These are phyloP conservation scores for Corynascus novoguineensis DNA, from an alignment of 495 filamentous ascomycete genomes.

Conservation along the genomic window DNA sequence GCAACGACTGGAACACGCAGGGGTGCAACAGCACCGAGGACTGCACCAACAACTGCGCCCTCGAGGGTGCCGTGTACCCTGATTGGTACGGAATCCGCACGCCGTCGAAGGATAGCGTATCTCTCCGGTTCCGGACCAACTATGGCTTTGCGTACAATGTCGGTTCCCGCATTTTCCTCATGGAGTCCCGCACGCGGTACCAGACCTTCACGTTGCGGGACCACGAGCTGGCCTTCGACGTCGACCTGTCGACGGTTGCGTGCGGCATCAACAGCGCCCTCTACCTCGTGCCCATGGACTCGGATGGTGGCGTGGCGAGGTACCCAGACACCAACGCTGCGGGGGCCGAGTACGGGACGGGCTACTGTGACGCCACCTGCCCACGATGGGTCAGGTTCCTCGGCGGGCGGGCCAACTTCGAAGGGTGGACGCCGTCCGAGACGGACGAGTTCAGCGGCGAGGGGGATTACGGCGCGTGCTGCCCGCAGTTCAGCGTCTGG, in stretches of 20 bases:
- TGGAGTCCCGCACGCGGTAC: conserved; percentile 44
- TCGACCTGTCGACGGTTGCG: conserved; percentile 42
- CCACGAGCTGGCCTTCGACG: conserved; percentile 53
- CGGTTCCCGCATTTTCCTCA: conserved; percentile 48
- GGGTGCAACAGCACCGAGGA: conserved; percentile 31
- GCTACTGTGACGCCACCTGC: conserved; percentile 54
- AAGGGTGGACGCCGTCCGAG: conserved; percentile 49
- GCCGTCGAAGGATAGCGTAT: conserved; percentile 34
- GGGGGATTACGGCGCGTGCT: conserved; percentile 50
- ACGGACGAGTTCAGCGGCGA: background rate
- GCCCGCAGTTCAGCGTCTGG: conserved; percentile 62
- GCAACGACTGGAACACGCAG: conserved; percentile 33
- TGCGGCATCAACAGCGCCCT: conserved; percentile 53
- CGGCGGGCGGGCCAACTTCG: conserved; percentile 47
- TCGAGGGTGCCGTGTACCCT: conserved; percentile 43
- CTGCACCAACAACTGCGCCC: conserved; percentile 38
- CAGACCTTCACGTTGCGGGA: conserved; percentile 48
- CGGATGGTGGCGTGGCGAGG: conserved; percentile 45
- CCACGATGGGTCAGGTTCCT: conserved; percentile 39
- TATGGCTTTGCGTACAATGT: conserved; percentile 38
- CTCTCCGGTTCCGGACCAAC: conserved; percentile 46
- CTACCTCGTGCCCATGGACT: conserved; percentile 51
- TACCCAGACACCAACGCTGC: conserved; percentile 46
- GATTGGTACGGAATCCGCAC: conserved; percentile 37
- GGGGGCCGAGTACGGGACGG: conserved; percentile 52